phyloP scores from a whole-genome alignment of 116 monocot species.

The Thalassia testudinum region DNA sequence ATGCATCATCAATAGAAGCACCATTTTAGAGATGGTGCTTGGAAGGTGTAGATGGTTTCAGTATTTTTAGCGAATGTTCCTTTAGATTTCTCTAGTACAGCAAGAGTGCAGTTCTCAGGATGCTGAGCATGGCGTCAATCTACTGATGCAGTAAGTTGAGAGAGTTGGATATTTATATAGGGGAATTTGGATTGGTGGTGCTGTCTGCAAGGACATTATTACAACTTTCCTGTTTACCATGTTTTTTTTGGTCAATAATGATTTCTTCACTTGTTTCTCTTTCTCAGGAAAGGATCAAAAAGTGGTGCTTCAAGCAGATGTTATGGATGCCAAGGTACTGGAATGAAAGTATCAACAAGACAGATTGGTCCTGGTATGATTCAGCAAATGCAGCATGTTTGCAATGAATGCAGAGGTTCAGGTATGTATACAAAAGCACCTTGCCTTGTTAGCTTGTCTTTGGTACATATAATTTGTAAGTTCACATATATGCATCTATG shows the following conservation, averaged over 20 bases:
- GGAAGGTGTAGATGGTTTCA: no score
- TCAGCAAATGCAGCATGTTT: conserved; percentile 65
- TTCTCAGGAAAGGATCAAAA: conserved; percentile 56
- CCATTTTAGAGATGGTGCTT: no score
- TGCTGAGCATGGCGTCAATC: no score
- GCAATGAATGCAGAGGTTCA: conserved; percentile 58
- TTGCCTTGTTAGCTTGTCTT: neutral
- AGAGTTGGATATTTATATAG: no score
- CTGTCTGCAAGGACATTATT: no score
- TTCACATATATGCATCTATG: neutral
- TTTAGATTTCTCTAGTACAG: no score
- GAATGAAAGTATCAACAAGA: conserved; percentile 35
- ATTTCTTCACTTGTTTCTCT: neutral
- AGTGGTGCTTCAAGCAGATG: conserved; percentile 56
- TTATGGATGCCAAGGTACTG: conserved; percentile 47
- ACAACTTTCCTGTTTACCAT: neutral
- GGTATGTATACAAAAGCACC: conserved; percentile 13
- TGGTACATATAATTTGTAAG: neutral
- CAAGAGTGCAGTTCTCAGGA: no score
- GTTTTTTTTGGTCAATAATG: neutral
- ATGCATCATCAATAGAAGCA: no score
- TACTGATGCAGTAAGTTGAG: no score
- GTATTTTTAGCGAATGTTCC: no score
- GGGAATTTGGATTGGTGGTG: no score
- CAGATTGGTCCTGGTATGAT: conserved; percentile 75